These are phyloP conservation scores for Tetrahymena elliotti DNA, from an alignment of 73 alveolate genomes.

Conservation along the genomic window DNA sequence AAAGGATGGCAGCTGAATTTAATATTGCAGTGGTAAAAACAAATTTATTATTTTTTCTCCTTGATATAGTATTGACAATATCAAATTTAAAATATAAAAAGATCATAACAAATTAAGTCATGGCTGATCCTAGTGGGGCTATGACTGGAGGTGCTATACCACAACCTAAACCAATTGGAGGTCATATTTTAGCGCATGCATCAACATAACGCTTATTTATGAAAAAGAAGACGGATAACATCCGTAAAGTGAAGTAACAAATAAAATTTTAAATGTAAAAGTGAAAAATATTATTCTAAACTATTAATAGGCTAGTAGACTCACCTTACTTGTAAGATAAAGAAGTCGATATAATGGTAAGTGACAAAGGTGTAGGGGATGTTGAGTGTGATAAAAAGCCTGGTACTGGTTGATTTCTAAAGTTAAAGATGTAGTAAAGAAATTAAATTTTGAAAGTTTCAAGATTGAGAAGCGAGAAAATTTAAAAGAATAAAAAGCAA, in stretches of 20 bases:
- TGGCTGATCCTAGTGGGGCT: slow-evolving; percentile 93
- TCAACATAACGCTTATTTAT: slow-evolving; percentile 81
- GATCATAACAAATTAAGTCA: slow-evolving; percentile 84
- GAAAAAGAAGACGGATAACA: slow-evolving; percentile 41
- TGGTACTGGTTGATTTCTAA: background rate
- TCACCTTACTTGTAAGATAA: background rate
- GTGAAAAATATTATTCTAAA: background rate
- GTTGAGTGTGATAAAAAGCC: background rate
- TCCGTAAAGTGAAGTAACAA: background rate
- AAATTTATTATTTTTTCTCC: background rate
- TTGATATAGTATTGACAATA: background rate
- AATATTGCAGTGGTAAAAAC: background rate
- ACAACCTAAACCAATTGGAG: slow-evolving; percentile 97
- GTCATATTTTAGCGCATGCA: slow-evolving; percentile 96
- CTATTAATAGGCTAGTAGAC: background rate
- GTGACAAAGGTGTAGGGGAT: background rate
- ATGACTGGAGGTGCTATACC: slow-evolving; percentile 55
- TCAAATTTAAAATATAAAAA: slow-evolving; percentile 77
- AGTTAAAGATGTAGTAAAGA: background rate
- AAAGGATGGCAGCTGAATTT: slow-evolving; percentile 65
- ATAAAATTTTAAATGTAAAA: background rate
- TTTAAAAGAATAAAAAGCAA: background rate
- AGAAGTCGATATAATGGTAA: background rate
- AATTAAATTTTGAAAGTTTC: background rate
- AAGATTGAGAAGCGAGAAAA: too few species aligned